Evolutionary conservation across 83 land plant species (phyloP).

Genomic region (Picea abies): DNA sequence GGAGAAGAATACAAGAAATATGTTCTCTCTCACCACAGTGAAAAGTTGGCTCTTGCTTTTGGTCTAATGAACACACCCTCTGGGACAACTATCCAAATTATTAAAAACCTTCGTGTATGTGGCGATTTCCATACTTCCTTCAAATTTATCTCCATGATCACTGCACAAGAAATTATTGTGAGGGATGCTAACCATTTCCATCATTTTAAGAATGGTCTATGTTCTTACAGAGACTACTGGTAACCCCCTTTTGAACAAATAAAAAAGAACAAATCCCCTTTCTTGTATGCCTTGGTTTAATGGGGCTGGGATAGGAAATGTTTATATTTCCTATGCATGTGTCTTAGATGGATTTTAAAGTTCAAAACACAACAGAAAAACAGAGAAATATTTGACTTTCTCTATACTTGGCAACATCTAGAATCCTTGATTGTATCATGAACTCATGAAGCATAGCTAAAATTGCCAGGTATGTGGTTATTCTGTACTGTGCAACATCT

Average conservation of each 20-base stretch:
- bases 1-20: conserved; percentile 33
- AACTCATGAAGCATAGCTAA: not conserved
- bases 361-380: not conserved
- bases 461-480: not conserved
- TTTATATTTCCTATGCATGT: no score
- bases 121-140: conserved; percentile 26
- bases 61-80: conserved; percentile 8
- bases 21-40: conserved; percentile 27
- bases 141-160: conserved; percentile 22
- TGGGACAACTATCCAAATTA: conserved; percentile 16
- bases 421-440: not conserved
- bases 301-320: not conserved
- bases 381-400: not conserved
- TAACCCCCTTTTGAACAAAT: conserved; percentile 5
- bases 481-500: not conserved
- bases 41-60: conserved; percentile 35
- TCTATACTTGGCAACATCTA: not conserved
- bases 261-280: not conserved
- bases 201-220: conserved; percentile 28
- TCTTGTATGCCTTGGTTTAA: not conserved
- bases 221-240: conserved; percentile 31
- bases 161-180: conserved; percentile 20
- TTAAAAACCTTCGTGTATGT: conserved; percentile 34
- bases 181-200: conserved; percentile 28
- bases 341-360: not conserved